Evolutionary conservation across 306 rosid genomes (phyloP), one percentile per base, ranked within the genome.

Genomic region (Rosa persica): DNA sequence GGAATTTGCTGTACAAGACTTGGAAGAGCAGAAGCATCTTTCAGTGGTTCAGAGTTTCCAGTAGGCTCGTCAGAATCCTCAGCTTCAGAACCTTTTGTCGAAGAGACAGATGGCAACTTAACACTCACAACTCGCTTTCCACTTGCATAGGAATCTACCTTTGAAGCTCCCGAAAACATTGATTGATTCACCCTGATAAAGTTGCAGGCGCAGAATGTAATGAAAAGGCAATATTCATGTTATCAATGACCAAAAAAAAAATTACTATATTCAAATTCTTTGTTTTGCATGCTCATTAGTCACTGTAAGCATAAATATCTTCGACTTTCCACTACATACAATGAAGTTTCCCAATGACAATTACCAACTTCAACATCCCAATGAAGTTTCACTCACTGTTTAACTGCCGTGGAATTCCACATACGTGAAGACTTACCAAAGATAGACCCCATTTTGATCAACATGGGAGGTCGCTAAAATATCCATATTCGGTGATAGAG

Each of bases 401-500:
- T 61, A 46, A 62, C 16, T 22, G 23, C 17, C 34, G n/a, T 10
- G 0, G 22, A 42, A 60, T 38, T 44, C 78, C 46, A 43, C 36
- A 61, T 9, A 19, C 30, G 30, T 60, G 73, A 76, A 87, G 74
- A 78, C 98, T 87, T 81, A 92, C 98, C 98, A 95, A 13, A 95
- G 86, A 82, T 87, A 89, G 55, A 92, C 91, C 43, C 97, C 98
- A 84, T 92, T 92, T 81, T 95, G 92, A 81, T 95, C 97, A 79
- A 91, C 93, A 79, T 95, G 98, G 30, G 96, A 83, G 68, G 98
- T 95, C 30, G 98, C 97, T 81, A 92, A 84, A 68, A 88, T 80
- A 79, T 95, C 98, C 98, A 95, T 92, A 85, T 92, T 95, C 39
- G 98, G 97, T 68, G 98, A 95, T 61, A 95, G 86, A 57, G 98